A percentile compares a stretch with the other conserved stretches of the same genome.
Evolutionary conservation across 306 rosid species (phyloP).

Genomic region (Geum urbanum): DNA sequence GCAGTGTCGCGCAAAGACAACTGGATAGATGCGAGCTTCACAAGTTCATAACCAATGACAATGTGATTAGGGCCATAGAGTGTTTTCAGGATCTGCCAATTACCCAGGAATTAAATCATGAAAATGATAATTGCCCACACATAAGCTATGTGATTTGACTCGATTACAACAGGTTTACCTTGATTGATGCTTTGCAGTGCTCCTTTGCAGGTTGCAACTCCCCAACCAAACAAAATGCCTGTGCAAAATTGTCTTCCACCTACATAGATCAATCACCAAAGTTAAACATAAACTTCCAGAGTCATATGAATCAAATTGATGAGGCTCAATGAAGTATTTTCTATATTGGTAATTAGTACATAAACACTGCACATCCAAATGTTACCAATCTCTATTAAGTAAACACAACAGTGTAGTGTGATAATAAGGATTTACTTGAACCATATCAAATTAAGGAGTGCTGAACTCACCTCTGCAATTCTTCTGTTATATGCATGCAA

Average conservation of each 20-base stretch:
- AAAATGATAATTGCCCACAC: neutral
- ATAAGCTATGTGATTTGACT: conserved; percentile 9
- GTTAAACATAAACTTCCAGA: neutral
- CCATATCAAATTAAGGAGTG: too few species aligned
- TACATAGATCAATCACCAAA: conserved; percentile 35
- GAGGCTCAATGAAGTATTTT: too few species aligned
- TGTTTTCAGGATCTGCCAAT: conserved; percentile 73
- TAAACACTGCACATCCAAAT: too few species aligned
- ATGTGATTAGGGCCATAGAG: conserved; percentile 64
- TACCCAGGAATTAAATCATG: conserved; percentile 6
- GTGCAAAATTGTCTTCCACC: conserved; percentile 85
- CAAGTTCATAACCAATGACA: conserved; percentile 74
- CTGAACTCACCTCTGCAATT: too few species aligned
- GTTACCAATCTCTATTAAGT: too few species aligned
- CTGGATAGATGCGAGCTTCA: conserved; percentile 79
- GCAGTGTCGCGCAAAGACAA: conserved; percentile 46
- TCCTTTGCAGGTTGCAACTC: conserved; percentile 44
- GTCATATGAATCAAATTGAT: neutral
- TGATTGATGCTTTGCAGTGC: conserved; percentile 78
- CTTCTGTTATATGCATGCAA: too few species aligned
- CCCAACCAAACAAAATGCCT: conserved; percentile 63
- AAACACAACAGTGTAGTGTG: too few species aligned
- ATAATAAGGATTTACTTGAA: too few species aligned
- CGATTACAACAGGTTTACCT: conserved; percentile 35
- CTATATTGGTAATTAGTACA: too few species aligned